Evolutionary conservation across 768 basidiomycete genomes (phyloP), one percentile per base, ranked within the genome.

Genomic region (Pleurotus pulmonarius): DNA sequence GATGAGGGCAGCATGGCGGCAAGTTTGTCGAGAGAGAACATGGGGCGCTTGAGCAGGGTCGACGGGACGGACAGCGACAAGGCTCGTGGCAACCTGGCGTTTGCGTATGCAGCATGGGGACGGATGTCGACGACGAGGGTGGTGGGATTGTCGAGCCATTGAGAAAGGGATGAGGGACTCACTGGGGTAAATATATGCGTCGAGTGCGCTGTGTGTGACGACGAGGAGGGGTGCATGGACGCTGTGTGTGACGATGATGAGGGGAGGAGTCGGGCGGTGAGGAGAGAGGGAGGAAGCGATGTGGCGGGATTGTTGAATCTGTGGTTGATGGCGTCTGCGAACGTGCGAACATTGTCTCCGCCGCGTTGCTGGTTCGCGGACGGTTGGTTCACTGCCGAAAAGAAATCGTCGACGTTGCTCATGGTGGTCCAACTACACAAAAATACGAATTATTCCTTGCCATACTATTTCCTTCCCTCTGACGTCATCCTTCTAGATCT

Each of bases 21-120:
- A 24, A 98, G 80, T 41, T 86, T 86, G 41, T 83, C 76, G 7
- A 96, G 79, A 24, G 90, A 87, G 74, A 94, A 96, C 3, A 87
- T 78, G 1, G 94, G 94, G 0, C 95, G 86, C 60, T 93, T 94
- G 67, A 98, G 86, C 18, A 98, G 86, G 0, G 94, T 98, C 2
- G 95, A 94, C 1, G 96, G 95, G 4, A 97, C 90, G 46, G 90
- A 91, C 59, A 98, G 82, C 47, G 92, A 92, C 53, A 97, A 74
- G 6, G 94, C 87, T 47, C 71, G 64, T 40, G 80, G 79, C 26
- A 97, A 62, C 49, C 93, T 87, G 20, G 85, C 84, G 7, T 79
- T 65, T 5, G 83, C 71, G 68, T 83, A 88, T 5, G 87, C 83
- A 15, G 87, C 86, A 70, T 91, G 90, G 9, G 93, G 86, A 0